Percentiles rank a stretch among this genome's conserved stretches.
phyloP scores from a whole-genome alignment of 371 early-diverging fungal genomes.

The Rhizopus stolonifer region DNA sequence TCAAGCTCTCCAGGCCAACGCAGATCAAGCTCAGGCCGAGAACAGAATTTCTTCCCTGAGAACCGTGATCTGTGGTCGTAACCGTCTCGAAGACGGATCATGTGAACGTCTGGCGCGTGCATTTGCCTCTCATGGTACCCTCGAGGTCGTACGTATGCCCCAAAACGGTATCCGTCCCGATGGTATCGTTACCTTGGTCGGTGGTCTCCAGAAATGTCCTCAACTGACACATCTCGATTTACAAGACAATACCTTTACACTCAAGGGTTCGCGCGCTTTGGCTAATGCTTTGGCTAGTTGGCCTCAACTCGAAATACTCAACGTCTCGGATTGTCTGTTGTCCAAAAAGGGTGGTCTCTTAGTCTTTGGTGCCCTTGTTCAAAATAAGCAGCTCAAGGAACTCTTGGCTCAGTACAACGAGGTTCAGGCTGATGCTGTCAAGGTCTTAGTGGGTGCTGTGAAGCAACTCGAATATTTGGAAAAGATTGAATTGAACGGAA shows the following conservation, averaged over 20 bases:
- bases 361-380: slow-evolving; percentile 66
- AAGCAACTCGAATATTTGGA: slow-evolving; percentile 41
- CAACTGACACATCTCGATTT: slow-evolving; percentile 80
- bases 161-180: slow-evolving; percentile 97
- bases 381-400: slow-evolving; percentile 60
- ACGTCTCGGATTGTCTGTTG: slow-evolving; percentile 91
- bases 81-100: slow-evolving; percentile 90
- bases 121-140: slow-evolving; percentile 73
- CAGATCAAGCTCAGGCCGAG: slow-evolving; percentile 65
- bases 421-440: slow-evolving; percentile 76
- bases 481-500: slow-evolving; percentile 88
- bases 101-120: slow-evolving; percentile 75
- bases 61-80: slow-evolving; percentile 88
- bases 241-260: slow-evolving; percentile 96
- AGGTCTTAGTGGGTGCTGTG: slow-evolving; percentile 41
- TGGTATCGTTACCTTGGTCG: slow-evolving; percentile 75
- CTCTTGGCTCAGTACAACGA: slow-evolving; percentile 88
- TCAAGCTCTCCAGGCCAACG: slow-evolving; percentile 76
- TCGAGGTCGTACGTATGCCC: slow-evolving; percentile 88
- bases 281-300: slow-evolving; percentile 77
- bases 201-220: slow-evolving; percentile 70
- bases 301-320: slow-evolving; percentile 75
- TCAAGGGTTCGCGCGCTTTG: slow-evolving; percentile 76
- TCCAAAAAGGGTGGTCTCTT: slow-evolving; percentile 68
- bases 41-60: slow-evolving; percentile 67